These are phyloP conservation scores for Ophiocytium majus DNA, from an alignment of 352 stramenopile genomes.

Conservation along the genomic window DNA sequence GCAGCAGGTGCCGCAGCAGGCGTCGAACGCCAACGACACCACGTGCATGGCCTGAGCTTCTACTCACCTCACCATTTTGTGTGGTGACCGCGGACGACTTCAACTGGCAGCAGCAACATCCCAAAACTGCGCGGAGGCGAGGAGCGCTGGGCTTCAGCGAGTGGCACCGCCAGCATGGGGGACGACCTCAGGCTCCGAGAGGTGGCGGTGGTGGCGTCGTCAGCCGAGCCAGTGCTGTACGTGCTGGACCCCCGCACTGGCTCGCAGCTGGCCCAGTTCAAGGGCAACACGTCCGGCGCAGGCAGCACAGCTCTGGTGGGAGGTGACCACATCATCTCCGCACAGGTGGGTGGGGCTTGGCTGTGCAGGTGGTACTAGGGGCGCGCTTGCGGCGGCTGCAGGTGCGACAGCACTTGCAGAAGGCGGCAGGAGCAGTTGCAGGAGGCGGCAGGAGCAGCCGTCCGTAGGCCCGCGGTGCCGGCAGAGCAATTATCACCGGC, in stretches of 20 bases:
- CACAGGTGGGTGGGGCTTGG: too few species aligned
- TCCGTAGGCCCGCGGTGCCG: too few species aligned
- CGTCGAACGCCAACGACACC: background rate
- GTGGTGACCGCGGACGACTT: background rate
- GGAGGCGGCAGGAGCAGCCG: too few species aligned
- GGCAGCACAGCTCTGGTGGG: background rate
- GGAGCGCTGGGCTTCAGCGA: background rate
- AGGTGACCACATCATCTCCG: background rate
- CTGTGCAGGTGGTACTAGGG: too few species aligned
- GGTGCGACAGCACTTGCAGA: too few species aligned
- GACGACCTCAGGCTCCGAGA: background rate
- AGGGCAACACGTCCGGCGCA: background rate
- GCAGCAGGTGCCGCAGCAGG: too few species aligned
- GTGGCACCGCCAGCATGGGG: background rate
- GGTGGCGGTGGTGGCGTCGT: conserved; percentile 9
- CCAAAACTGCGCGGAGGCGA: background rate
- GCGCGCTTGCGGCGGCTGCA: too few species aligned
- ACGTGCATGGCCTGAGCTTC: background rate
- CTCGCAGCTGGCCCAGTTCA: background rate
- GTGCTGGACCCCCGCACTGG: conserved; percentile 14
- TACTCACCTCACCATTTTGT: background rate
- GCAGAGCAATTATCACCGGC: too few species aligned
- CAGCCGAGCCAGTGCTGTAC: background rate
- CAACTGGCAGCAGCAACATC: background rate
- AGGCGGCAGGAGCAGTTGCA: too few species aligned